Evolutionary conservation across 192 early-diverging fungal genomes (phyloP).

Genomic region (Coemansia sp.): DNA sequence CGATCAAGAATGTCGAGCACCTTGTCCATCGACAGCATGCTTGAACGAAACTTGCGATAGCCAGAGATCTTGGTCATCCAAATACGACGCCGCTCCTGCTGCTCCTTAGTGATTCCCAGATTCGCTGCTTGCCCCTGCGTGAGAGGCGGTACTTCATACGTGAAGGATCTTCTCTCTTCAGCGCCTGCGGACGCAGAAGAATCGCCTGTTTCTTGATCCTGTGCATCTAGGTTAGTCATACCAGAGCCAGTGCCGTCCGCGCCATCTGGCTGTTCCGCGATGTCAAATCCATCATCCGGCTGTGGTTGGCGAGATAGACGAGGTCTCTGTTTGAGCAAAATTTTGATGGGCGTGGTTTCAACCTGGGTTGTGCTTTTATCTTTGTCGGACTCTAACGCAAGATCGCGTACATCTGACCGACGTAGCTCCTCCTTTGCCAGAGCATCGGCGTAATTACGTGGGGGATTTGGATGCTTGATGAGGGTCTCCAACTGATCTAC

Average conservation of each 20-base stretch:
- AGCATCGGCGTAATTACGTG: constrained; percentile 52
- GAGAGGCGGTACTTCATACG: constrained; percentile 16
- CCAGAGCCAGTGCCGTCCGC: background rate
- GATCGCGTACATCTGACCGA: constrained; percentile 24
- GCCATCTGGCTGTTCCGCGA: background rate
- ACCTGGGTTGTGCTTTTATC: background rate
- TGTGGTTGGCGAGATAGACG: constrained; percentile 13
- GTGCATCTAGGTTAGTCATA: background rate
- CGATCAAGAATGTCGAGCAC: constrained; percentile 19
- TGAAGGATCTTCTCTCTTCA: background rate
- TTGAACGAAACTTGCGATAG: constrained; percentile 33
- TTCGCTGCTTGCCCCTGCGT: constrained; percentile 22
- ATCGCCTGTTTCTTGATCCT: background rate
- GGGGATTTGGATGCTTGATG: constrained; percentile 51
- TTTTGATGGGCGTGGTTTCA: background rate
- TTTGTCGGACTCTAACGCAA: constrained; percentile 2
- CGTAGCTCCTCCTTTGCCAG: constrained; percentile 52
- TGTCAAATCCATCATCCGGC: background rate
- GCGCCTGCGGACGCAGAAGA: background rate
- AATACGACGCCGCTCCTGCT: constrained; percentile 36
- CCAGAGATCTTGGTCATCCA: constrained; percentile 48
- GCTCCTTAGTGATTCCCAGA: constrained; percentile 33
- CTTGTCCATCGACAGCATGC: constrained; percentile 33
- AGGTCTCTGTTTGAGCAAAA: constrained; percentile 21
- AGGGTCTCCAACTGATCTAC: constrained; percentile 41